Evolutionary conservation across 345 rosid species (phyloP), one percentile per base, ranked within the genome.

Genomic region (Erodium maritimum): DNA sequence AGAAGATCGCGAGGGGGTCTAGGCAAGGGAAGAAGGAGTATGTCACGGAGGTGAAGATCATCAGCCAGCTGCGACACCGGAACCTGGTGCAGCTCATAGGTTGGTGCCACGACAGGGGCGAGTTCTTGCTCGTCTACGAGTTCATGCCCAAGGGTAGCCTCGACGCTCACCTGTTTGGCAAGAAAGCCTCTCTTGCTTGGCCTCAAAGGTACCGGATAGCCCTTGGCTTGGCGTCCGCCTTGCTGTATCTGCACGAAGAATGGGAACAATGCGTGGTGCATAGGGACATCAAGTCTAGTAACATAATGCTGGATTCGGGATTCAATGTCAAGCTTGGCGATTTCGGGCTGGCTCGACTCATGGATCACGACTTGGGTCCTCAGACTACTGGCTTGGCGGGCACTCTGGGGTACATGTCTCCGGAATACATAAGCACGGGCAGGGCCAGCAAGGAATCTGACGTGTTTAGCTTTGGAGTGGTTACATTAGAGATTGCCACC

Each of bases 141-240:
- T 78, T 81, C 75, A 80, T 88, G 93, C 80, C 82, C 7, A 81
- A 88, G 33, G 77, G 90, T 4, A 85, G 85, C 65, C 83, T 83
- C 0, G 83, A 85, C 24, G 48, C 63, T 0, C 93, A 85, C 53
- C 71, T 85, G 2, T 88, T 80, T 5, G 76, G 77, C 24, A 59
- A 59, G 17, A 78, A 55, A 22, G 42, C 16, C 1, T 65, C 61
- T 54, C 77, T 85, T 1, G 1, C 65, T 17, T 85, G 93, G 90
- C 29, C 61, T 19, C 56, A 51, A 0, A 69, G 88, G 61, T 80
- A 69, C 65, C 72, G 56, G 50, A 78, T 83, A 33, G 60, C 78
- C 8, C 65, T 61, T 0, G 90, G 84, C 0, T 17, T 87, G 14
- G 90, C 81, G 18, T 80, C 82, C 1, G 83, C 78, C 0, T 23